These are phyloP conservation scores for Nyctanthes arbortristis DNA, from an alignment of 257 asterid genomes.

Conservation along the genomic window DNA sequence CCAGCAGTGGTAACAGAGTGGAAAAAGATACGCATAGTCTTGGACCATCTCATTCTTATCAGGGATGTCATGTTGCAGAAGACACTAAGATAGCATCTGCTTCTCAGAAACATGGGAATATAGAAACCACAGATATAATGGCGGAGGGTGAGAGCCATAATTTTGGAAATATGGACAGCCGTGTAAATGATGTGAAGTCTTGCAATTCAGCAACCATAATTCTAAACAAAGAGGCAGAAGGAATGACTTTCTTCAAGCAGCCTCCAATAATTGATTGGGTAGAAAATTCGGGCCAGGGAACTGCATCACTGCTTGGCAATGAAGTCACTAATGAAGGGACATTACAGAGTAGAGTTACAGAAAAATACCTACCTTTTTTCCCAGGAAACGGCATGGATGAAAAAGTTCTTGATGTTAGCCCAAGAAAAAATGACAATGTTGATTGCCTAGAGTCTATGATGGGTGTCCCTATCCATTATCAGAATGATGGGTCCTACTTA, in stretches of 20 bases:
- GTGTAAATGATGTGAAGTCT: constrained; percentile 25
- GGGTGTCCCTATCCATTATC: constrained; percentile 75
- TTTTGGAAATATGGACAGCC: constrained; percentile 25
- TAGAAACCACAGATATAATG: constrained; percentile 22
- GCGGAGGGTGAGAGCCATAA: constrained; percentile 23
- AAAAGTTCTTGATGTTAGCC: constrained; percentile 29
- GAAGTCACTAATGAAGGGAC: constrained; percentile 22
- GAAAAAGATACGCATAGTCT: constrained; percentile 24
- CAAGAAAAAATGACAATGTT: constrained; percentile 27
- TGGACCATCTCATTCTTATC: constrained; percentile 19
- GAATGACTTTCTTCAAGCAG: constrained; percentile 55
- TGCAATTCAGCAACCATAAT: constrained; percentile 26
- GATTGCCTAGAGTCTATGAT: constrained; percentile 38
- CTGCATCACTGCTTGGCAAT: constrained; percentile 25
- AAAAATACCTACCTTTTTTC: constrained; percentile 58
- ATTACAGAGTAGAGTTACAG: constrained; percentile 32
- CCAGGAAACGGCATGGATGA: constrained; percentile 37
- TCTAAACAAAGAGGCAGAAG: constrained; percentile 34
- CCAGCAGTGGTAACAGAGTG: constrained; percentile 28
- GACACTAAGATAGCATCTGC: constrained; percentile 17
- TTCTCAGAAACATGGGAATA: constrained; percentile 19
- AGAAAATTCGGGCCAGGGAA: constrained; percentile 33
- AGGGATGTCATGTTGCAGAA: constrained; percentile 15
- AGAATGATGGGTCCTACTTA: constrained; percentile 78
- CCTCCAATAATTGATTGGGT: constrained; percentile 63